These are phyloP conservation scores for Saccharomyces pastorianus DNA, from an alignment of 1,139 yeast species.

Conservation along the genomic window DNA sequence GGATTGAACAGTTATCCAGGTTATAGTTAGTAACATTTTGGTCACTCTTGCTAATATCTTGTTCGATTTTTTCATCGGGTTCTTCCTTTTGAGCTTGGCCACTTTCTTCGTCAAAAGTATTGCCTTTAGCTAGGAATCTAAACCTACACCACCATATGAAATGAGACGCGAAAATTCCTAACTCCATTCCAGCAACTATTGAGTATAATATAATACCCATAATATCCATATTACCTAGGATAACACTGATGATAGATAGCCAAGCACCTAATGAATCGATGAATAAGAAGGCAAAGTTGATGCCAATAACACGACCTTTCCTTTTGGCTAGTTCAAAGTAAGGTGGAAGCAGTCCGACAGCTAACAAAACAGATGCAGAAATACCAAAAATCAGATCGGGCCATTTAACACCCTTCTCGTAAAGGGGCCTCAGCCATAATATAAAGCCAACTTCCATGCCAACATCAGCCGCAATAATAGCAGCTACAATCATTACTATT, in stretches of 20 bases:
- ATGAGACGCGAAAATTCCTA: constrained; percentile 70
- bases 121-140: constrained; percentile 31
- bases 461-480: constrained; percentile 40
- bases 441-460: constrained; percentile 67
- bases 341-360: constrained; percentile 78
- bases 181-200: constrained; percentile 62
- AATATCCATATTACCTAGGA: constrained; percentile 57
- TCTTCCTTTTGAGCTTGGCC: constrained; percentile 15
- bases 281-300: constrained; percentile 71
- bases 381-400: constrained; percentile 75
- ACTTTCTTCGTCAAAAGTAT: constrained; percentile 7
- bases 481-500: constrained; percentile 34
- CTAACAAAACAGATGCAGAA: constrained; percentile 67
- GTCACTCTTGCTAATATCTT: background rate
- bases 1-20: background rate
- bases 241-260: constrained; percentile 58
- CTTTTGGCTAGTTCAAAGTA: constrained; percentile 76
- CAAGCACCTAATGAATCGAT: constrained; percentile 79
- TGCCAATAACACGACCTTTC: constrained; percentile 77
- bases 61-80: constrained; percentile 5
- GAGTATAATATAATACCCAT: constrained; percentile 73
- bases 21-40: background rate
- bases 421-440: constrained; percentile 58
- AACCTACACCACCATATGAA: constrained; percentile 60
- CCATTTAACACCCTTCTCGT: constrained; percentile 49